Evolutionary conservation across 139 green algal genomes (phyloP).

Genomic region (Chlorella sp.): DNA sequence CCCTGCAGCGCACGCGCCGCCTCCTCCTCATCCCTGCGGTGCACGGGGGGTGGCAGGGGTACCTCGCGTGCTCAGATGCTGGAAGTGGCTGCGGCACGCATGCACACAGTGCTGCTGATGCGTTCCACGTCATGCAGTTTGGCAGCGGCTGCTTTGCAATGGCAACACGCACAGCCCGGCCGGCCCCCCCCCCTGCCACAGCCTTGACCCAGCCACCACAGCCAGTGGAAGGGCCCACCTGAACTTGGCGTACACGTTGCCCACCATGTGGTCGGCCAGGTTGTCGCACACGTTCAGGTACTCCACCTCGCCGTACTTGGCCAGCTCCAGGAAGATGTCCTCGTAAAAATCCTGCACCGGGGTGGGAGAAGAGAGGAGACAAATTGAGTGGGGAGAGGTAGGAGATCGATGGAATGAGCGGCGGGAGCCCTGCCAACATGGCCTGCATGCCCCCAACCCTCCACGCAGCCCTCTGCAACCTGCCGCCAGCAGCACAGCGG

Average conservation of each 20-base stretch:
- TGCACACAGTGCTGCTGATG: no score
- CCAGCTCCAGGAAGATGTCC: constrained; percentile 98
- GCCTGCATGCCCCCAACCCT: no score
- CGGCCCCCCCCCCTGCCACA: no score
- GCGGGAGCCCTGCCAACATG: no score
- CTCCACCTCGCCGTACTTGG: constrained; percentile 93
- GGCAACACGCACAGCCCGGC: no score
- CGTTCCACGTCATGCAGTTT: no score
- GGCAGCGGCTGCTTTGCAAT: no score
- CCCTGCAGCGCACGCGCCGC: constrained; percentile 80
- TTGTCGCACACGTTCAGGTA: constrained; percentile 99
- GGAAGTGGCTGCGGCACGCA: no score
- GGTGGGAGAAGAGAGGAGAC: no score
- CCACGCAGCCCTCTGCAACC: no score
- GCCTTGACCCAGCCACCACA: no score
- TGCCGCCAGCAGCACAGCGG: not conserved
- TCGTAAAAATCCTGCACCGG: constrained; percentile 99
- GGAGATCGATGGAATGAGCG: not conserved
- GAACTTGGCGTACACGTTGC: constrained; percentile 97
- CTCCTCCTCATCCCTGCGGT: constrained; percentile 30
- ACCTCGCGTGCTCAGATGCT: no score
- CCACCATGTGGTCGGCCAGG: constrained; percentile 97
- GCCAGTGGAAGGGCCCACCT: not conserved
- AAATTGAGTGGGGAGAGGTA: not conserved
- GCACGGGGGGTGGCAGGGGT: not conserved